Evolutionary conservation across 495 filamentous ascomycete species (phyloP).

Genomic region (Hyaloscypha finlandica): DNA sequence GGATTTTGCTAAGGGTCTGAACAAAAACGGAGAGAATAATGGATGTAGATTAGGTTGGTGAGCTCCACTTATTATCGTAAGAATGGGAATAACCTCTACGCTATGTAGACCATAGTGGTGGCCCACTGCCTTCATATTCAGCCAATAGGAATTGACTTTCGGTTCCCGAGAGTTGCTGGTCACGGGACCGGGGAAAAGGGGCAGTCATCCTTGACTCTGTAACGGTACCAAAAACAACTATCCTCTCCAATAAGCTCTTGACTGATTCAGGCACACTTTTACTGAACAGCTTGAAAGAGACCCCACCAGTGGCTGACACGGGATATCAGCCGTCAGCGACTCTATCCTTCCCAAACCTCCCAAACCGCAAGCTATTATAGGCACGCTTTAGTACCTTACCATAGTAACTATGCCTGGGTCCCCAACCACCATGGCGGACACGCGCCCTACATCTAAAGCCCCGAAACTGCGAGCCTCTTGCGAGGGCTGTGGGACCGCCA

Average conservation of each 20-base stretch:
- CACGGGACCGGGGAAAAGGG: not conserved
- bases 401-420: conserved; percentile 12
- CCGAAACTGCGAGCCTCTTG: conserved; percentile 41
- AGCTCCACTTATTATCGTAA: not conserved
- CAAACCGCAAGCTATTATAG: conserved; percentile 2
- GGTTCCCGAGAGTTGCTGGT: conserved; percentile 19
- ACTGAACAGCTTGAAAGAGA: not conserved
- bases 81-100: conserved; percentile 2
- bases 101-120: conserved; percentile 4
- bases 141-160: conserved; percentile 25
- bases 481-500: conserved; percentile 42
- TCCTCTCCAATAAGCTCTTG: not conserved
- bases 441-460: conserved; percentile 1
- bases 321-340: not conserved
- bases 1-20: conserved; percentile 2
- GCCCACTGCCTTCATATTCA: not conserved
- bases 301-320: not conserved
- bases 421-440: not conserved
- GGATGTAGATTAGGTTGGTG: not conserved
- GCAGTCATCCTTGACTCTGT: not conserved
- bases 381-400: not conserved
- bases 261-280: not conserved
- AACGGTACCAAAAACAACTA: not conserved
- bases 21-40: not conserved
- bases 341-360: not conserved